phyloP scores from a whole-genome alignment of 1,284 basidiomycete genomes.

The Melampsora larici-populina region DNA sequence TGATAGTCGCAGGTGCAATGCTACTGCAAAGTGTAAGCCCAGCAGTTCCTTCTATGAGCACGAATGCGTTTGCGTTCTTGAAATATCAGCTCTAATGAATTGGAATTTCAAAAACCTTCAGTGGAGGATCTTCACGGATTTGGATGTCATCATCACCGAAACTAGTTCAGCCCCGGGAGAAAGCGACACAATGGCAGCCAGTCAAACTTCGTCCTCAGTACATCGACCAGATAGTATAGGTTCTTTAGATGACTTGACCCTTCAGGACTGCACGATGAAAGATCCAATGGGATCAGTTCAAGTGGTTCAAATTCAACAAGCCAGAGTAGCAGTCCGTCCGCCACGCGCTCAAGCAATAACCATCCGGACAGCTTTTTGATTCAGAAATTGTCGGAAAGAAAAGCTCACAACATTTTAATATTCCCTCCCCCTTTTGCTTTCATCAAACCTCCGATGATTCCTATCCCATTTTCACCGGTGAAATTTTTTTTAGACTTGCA shows the following conservation, averaged over 20 bases:
- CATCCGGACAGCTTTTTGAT: background rate
- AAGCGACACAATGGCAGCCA: background rate
- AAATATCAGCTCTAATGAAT: background rate
- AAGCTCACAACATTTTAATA: no score
- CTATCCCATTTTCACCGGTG: no score
- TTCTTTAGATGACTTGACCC: background rate
- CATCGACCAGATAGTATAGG: background rate
- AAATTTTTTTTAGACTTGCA: no score
- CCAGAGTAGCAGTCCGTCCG: background rate
- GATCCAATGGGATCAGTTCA: background rate
- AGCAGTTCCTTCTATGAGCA: no score
- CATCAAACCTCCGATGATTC: no score
- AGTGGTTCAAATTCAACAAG: background rate
- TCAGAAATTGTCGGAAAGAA: no score
- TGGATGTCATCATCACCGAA: background rate
- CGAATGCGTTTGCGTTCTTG: no score
- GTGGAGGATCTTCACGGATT: background rate
- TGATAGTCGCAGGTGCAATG: background rate
- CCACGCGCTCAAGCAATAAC: background rate
- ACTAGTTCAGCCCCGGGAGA: background rate
- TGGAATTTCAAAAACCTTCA: background rate
- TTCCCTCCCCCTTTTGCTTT: no score
- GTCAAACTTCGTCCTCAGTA: background rate
- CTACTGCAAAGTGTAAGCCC: background rate
- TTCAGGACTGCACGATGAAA: background rate